phyloP scores from a whole-genome alignment of 108 stramenopile species.

The Nitzschia sp. region DNA sequence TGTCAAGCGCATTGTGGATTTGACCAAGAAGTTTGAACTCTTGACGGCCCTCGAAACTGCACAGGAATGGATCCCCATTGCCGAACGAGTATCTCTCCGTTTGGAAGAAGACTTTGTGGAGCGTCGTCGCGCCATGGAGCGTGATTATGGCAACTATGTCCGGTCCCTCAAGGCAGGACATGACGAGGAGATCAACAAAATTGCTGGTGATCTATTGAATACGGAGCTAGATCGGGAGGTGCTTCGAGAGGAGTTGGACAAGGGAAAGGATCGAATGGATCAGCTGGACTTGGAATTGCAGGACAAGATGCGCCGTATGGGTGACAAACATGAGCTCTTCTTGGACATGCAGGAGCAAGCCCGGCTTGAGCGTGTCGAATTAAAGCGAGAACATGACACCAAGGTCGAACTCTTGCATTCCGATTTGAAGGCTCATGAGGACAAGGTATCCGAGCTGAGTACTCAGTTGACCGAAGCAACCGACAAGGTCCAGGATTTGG shows the following conservation, averaged over 20 bases:
- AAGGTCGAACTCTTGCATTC: background rate
- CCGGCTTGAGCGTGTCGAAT: background rate
- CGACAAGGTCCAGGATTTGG: background rate
- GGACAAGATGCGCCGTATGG: background rate
- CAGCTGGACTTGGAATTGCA: conserved; percentile 2
- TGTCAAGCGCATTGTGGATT: conserved; percentile 4
- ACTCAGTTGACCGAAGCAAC: background rate
- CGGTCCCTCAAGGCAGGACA: conserved; percentile 25
- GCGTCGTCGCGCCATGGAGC: conserved; percentile 4
- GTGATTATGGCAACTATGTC: conserved; percentile 1
- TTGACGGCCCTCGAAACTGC: conserved; percentile 9
- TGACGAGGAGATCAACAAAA: conserved; percentile 18
- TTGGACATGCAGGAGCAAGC: conserved; percentile 10
- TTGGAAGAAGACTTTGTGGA: conserved; percentile 22
- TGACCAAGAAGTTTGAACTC: conserved; percentile 6
- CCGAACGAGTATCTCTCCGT: conserved; percentile 1
- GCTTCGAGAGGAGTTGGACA: conserved; percentile 3
- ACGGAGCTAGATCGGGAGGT: conserved; percentile 6
- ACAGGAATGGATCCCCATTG: conserved; percentile 9
- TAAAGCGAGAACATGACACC: background rate
- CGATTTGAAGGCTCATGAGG: background rate
- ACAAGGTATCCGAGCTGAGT: no score
- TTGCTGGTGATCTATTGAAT: conserved; percentile 17
- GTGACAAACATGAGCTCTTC: conserved; percentile 7
- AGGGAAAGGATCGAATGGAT: background rate